Conservation (phyloP, 371 early-diverging fungal species). For the Syncephalastrum monosporum region DNA sequence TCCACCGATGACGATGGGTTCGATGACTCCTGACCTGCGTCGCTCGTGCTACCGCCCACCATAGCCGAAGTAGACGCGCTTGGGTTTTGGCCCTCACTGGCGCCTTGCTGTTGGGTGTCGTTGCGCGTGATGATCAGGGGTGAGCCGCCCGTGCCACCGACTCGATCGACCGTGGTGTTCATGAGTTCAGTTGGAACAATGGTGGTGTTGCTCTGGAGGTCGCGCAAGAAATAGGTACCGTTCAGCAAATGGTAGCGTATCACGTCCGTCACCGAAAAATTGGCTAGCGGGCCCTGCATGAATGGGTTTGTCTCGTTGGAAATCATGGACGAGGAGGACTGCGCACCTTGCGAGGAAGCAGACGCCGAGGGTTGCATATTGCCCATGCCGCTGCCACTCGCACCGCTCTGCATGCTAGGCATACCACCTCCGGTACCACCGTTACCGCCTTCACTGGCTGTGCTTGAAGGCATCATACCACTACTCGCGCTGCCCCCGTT, state of each 20-base stretch:
- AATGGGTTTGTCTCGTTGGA: constrained; percentile 9
- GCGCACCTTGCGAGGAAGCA: no score
- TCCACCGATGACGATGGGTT: no score
- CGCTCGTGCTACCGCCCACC: constrained; percentile 2
- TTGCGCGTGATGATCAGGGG: constrained; percentile 24
- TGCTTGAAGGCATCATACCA: constrained; percentile 5
- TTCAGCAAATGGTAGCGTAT: constrained; percentile 35
- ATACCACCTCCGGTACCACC: not conserved
- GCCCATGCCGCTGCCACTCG: constrained; percentile 1
- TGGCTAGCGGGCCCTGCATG: constrained; percentile 7
- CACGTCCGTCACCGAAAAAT: constrained; percentile 25
- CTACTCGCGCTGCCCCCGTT: not conserved
- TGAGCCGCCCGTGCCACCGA: constrained; percentile 11
- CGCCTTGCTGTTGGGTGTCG: constrained; percentile 8
- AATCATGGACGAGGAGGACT: not conserved
- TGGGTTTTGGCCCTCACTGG: not conserved
- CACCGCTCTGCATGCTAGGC: not conserved
- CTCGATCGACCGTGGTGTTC: constrained; percentile 12
- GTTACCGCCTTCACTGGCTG: not conserved
- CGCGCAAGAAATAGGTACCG: constrained; percentile 16
- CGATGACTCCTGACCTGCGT: no score
- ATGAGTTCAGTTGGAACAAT: constrained; percentile 23
- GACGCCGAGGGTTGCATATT: no score
- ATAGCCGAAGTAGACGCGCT: not conserved
- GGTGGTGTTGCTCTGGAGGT: constrained; percentile 19